Conservation (phyloP, 2,329 filamentous ascomycete genomes). For the Aspergillus sp. region DNA sequence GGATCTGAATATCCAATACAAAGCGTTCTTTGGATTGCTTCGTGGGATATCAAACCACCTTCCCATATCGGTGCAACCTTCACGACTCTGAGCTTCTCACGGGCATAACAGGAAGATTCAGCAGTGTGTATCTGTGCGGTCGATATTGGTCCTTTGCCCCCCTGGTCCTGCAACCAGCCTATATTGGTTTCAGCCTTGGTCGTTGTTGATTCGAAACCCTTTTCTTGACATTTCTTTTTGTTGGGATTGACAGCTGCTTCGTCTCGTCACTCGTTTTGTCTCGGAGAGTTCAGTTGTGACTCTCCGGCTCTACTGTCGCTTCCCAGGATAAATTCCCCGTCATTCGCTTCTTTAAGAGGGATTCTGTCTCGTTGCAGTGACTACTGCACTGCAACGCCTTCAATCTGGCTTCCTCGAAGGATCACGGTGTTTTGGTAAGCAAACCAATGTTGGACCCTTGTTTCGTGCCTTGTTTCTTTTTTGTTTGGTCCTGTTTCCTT, state of each 20-base stretch:
- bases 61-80: not conserved
- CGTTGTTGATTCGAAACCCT: conserved; percentile 28
- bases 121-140: not conserved
- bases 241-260: conserved; percentile 29
- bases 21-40: conserved; percentile 10
- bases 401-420: conserved; percentile 44
- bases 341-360: conserved; percentile 38
- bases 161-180: conserved; percentile 25
- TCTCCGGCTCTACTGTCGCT: conserved; percentile 32
- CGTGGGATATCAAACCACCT: conserved; percentile 10
- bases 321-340: conserved; percentile 35
- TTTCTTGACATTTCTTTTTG: conserved; percentile 13
- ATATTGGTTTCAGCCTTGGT: conserved; percentile 20
- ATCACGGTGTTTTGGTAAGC: conserved; percentile 39
- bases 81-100: too few relatives aligned
- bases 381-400: conserved; percentile 35
- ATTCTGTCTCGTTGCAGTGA: conserved; percentile 35
- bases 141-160: not conserved
- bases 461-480: conserved; percentile 13
- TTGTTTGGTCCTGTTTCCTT: conserved; percentile 11
- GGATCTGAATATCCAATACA: conserved; percentile 4
- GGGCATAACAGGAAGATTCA: too few relatives aligned
- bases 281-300: conserved; percentile 28
- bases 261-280: conserved; percentile 39
- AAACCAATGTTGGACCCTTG: not conserved